These are phyloP conservation scores for Boletus edulis DNA, from an alignment of 768 basidiomycete species.

Conservation along the genomic window DNA sequence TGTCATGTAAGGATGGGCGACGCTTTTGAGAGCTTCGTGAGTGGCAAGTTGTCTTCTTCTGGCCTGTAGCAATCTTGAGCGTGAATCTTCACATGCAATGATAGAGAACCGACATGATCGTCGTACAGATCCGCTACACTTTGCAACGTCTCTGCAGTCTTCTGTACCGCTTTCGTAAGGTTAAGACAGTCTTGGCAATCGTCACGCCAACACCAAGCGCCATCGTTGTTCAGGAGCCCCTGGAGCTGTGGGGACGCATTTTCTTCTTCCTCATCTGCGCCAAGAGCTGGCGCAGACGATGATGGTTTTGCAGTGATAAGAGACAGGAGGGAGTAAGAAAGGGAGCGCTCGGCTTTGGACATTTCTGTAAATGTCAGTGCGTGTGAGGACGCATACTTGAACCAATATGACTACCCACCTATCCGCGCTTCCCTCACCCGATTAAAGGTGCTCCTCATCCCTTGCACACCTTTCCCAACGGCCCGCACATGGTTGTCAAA, in stretches of 20 bases:
- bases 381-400: neutral
- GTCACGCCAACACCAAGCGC: constrained; percentile 89
- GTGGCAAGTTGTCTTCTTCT: constrained; percentile 68
- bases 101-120: constrained; percentile 56
- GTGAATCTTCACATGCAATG: neutral
- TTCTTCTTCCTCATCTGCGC: constrained; percentile 48
- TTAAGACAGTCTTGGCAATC: constrained; percentile 74
- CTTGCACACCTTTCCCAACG: constrained; percentile 67
- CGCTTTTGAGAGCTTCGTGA: constrained; percentile 71
- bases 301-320: constrained; percentile 70
- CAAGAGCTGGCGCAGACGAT: constrained; percentile 46
- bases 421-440: constrained; percentile 63
- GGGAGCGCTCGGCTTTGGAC: constrained; percentile 69
- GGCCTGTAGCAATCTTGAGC: constrained; percentile 46
- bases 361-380: constrained; percentile 51
- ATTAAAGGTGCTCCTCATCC: constrained; percentile 59
- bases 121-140: constrained; percentile 77
- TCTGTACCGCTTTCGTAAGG: constrained; percentile 76
- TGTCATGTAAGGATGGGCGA: constrained; percentile 70
- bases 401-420: constrained; percentile 41
- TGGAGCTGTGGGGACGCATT: constrained; percentile 39
- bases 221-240: constrained; percentile 64
- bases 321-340: constrained; percentile 72
- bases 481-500: constrained; percentile 68
- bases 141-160: constrained; percentile 69